A percentile compares a stretch with the other conserved stretches of the same genome.
phyloP scores from a whole-genome alignment of 73 alveolate genomes.

The Urostyla sp. region DNA sequence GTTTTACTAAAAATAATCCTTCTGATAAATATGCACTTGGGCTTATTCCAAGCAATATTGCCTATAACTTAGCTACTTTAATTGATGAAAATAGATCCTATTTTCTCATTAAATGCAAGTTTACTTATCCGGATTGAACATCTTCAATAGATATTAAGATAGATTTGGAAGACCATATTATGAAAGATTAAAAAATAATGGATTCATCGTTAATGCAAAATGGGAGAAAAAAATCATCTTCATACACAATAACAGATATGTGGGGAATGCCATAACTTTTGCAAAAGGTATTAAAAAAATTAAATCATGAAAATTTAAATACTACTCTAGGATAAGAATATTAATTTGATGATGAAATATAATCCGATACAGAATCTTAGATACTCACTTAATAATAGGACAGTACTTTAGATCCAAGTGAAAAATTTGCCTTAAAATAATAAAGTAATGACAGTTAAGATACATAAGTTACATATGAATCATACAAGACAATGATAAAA shows the following conservation, averaged over 20 bases:
- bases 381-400: background rate
- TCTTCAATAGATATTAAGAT: slow-evolving; percentile 22
- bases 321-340: slow-evolving; percentile 43
- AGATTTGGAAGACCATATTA: slow-evolving; percentile 35
- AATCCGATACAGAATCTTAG: background rate
- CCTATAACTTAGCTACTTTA: slow-evolving; percentile 6
- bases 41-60: slow-evolving; percentile 17
- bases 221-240: background rate
- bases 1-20: background rate
- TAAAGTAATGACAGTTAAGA: background rate
- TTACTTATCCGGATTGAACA: background rate
- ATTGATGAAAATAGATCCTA: slow-evolving; percentile 40
- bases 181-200: slow-evolving; percentile 49
- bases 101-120: slow-evolving; percentile 41
- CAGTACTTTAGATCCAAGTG: background rate
- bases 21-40: slow-evolving; percentile 32
- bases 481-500: background rate
- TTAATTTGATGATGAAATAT: background rate
- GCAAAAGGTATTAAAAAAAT: background rate
- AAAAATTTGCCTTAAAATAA: background rate
- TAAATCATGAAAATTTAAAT: slow-evolving; percentile 10
- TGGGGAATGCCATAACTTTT: slow-evolving; percentile 53
- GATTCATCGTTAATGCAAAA: slow-evolving; percentile 5
- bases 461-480: background rate
- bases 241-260: slow-evolving; percentile 17